Percentiles rank a stretch among this genome's conserved stretches.
Evolutionary conservation across 2,329 filamentous ascomycete genomes (phyloP).

Genomic region (Scleromitrula shiraiana): DNA sequence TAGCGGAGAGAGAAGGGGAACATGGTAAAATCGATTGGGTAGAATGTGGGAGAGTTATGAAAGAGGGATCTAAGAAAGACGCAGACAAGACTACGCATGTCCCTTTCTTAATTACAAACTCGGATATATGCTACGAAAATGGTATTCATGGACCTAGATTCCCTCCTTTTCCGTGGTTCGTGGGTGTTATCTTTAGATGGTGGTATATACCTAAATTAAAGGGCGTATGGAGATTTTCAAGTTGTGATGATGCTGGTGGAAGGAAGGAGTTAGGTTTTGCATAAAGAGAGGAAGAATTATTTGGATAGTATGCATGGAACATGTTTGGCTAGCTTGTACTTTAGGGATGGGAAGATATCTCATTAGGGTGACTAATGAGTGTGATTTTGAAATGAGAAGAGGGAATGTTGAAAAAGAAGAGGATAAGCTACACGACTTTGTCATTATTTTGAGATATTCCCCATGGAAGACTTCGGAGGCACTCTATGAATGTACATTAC

Average conservation of each 20-base stretch:
- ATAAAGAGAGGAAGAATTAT: slow-evolving; percentile 10
- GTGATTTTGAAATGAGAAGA: too few species aligned
- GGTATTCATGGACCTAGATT: slow-evolving; percentile 25
- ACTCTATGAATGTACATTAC: too few species aligned
- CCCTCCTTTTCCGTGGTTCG: slow-evolving; percentile 28
- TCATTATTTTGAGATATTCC: too few species aligned
- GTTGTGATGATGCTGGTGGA: slow-evolving; percentile 29
- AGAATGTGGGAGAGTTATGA: slow-evolving; percentile 3
- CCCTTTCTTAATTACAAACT: slow-evolving; percentile 16
- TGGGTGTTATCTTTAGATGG: slow-evolving; percentile 28
- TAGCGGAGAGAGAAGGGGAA: too few species aligned
- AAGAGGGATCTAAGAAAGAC: background rate
- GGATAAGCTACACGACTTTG: too few species aligned
- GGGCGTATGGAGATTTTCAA: slow-evolving; percentile 32
- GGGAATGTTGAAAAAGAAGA: too few species aligned
- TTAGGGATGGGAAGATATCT: too few species aligned
- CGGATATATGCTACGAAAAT: slow-evolving; percentile 24
- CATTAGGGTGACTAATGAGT: too few species aligned
- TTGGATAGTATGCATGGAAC: background rate
- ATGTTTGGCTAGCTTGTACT: too few species aligned
- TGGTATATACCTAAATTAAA: slow-evolving; percentile 30
- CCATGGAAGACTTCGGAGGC: too few species aligned
- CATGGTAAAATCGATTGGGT: slow-evolving; percentile 11
- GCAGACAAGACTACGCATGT: slow-evolving; percentile 10
- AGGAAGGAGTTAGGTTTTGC: slow-evolving; percentile 33